A percentile compares a stretch with the other conserved stretches of the same genome.
Conservation (phyloP, 345 rosid genomes). For the Eucalyptus tenuipes region DNA sequence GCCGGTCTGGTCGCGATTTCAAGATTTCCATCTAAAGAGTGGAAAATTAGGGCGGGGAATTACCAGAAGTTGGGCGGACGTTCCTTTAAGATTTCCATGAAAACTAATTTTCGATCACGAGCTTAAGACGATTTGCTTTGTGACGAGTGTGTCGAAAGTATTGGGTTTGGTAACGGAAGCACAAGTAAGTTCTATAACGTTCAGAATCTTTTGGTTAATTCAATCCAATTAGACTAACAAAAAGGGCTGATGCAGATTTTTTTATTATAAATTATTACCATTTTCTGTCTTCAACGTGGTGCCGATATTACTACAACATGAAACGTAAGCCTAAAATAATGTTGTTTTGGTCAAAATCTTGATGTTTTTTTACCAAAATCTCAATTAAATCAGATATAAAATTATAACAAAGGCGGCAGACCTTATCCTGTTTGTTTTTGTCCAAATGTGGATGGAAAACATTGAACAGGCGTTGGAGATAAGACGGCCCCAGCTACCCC, state of each 20-base stretch:
- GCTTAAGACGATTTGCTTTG: neutral
- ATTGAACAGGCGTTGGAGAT: neutral
- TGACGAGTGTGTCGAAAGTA: too few relatives aligned
- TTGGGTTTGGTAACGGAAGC: neutral
- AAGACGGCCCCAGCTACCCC: neutral
- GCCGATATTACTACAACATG: too few relatives aligned
- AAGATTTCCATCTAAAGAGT: neutral
- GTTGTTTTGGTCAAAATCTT: neutral
- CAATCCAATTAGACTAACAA: rapidly evolving
- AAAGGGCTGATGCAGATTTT: rapidly evolving
- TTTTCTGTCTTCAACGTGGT: neutral
- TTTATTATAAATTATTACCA: too few relatives aligned
- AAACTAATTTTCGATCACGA: rapidly evolving
- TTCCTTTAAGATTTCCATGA: too few relatives aligned
- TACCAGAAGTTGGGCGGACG: neutral
- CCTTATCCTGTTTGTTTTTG: too few relatives aligned
- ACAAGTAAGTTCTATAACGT: rapidly evolving
- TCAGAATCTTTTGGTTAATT: rapidly evolving
- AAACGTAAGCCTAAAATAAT: too few relatives aligned
- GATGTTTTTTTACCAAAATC: too few relatives aligned
- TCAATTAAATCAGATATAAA: too few relatives aligned
- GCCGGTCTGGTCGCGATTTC: neutral
- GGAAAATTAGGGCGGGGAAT: rapidly evolving
- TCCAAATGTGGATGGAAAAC: neutral
- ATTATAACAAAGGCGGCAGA: too few relatives aligned